Percentiles rank a stretch among this genome's conserved stretches.
Evolutionary conservation across 192 early-diverging fungal genomes (phyloP).

Genomic region (Gryganskiella cystojenkinii): DNA sequence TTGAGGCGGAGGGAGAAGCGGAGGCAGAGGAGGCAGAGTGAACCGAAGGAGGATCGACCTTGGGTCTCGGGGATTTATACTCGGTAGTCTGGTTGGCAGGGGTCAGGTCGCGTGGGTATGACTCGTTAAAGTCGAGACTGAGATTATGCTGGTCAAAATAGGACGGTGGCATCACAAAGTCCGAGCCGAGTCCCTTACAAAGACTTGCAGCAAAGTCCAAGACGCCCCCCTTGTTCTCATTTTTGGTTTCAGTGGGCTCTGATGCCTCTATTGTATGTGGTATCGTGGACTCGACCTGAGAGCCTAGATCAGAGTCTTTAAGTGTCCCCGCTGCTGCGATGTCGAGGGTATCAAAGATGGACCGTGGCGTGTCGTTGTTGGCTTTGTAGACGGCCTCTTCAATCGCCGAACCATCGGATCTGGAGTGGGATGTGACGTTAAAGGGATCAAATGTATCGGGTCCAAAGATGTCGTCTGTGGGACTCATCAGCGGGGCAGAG

Average conservation of each 20-base stretch:
- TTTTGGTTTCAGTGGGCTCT: not conserved
- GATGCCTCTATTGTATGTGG: not conserved
- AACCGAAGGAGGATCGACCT: not conserved
- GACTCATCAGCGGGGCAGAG: conserved; percentile 10
- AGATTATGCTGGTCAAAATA: conserved; percentile 28
- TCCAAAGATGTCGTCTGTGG: conserved; percentile 25
- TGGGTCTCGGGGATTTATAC: not conserved
- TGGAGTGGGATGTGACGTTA: conserved; percentile 4
- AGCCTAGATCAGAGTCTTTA: too few relatives aligned
- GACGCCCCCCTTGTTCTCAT: not conserved
- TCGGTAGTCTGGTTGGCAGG: too few relatives aligned
- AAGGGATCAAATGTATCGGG: conserved; percentile 30
- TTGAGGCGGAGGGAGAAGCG: not conserved
- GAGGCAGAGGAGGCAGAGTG: not conserved
- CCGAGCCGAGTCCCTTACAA: conserved; percentile 12
- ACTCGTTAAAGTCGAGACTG: conserved; percentile 14
- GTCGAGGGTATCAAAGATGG: not conserved
- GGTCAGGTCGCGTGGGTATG: conserved; percentile 1
- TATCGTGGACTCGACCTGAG: not conserved
- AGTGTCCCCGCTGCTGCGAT: not conserved
- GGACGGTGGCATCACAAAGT: conserved; percentile 22
- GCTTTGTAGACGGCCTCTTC: not conserved
- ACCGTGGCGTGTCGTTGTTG: not conserved
- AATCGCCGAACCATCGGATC: not conserved
- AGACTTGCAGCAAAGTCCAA: conserved; percentile 12